phyloP scores from a whole-genome alignment of 2,329 filamentous ascomycete species.

The Calonectria pseudoturangicola region DNA sequence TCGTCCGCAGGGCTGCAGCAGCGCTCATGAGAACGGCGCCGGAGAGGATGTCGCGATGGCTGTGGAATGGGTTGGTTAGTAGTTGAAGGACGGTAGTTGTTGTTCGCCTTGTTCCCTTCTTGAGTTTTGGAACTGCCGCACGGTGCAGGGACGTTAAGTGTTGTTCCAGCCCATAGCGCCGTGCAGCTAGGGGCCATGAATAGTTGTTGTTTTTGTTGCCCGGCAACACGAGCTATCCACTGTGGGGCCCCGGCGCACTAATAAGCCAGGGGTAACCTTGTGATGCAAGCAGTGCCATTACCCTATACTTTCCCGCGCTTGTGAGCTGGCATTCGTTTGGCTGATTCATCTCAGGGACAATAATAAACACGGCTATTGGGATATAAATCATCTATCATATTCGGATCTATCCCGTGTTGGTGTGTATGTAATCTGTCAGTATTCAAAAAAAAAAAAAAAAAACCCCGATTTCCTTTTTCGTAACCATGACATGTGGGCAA shows the following conservation, averaged over 20 bases:
- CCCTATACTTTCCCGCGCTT: no score
- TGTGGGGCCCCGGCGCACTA: no score
- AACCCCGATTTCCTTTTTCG: background rate
- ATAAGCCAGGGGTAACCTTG: no score
- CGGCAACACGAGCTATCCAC: constrained; percentile 33
- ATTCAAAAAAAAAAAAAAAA: no score
- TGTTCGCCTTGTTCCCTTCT: constrained; percentile 28
- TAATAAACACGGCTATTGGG: background rate
- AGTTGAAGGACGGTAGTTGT: constrained; percentile 23
- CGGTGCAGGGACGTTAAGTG: constrained; percentile 50
- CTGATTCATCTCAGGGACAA: background rate
- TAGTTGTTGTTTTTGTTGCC: constrained; percentile 43
- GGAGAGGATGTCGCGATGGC: constrained; percentile 3
- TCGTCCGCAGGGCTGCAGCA: constrained; percentile 27
- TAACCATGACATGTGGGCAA: background rate
- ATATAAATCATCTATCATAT: background rate
- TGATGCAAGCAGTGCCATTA: no score
- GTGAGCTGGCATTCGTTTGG: no score
- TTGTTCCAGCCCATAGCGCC: background rate
- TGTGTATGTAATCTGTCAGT: no score
- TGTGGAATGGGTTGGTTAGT: constrained; percentile 37
- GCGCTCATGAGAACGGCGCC: constrained; percentile 50
- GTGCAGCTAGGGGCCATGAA: no score
- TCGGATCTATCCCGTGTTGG: no score
- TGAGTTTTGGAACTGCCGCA: constrained; percentile 41